Conservation (phyloP, 805 yeast genomes). For the Hanseniaspora hatyaiensis region DNA sequence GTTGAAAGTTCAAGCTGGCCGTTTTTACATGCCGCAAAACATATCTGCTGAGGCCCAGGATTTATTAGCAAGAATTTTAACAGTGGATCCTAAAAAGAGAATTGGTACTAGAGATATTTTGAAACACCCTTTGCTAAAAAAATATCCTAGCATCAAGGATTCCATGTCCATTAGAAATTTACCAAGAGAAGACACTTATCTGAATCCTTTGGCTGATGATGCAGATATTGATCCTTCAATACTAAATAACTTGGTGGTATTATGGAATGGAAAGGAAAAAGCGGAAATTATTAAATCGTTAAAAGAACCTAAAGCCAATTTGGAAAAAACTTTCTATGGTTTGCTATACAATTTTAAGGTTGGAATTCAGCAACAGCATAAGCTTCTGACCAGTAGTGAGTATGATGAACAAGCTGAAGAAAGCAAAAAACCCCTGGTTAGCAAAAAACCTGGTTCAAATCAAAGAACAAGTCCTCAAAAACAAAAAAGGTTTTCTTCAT, state of each 20-base stretch:
- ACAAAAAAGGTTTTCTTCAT: slow-evolving; percentile 13
- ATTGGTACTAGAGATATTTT: slow-evolving; percentile 68
- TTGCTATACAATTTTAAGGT: slow-evolving; percentile 60
- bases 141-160: slow-evolving; percentile 41
- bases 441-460: too few species aligned
- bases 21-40: slow-evolving; percentile 68
- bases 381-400: slow-evolving; percentile 10
- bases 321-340: slow-evolving; percentile 75
- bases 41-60: slow-evolving; percentile 79
- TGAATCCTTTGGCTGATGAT: slow-evolving; percentile 30
- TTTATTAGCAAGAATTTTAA: slow-evolving; percentile 65
- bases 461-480: slow-evolving; percentile 20
- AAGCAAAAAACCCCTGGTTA: too few species aligned
- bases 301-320: slow-evolving; percentile 44
- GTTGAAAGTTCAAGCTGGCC: slow-evolving; percentile 83
- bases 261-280: slow-evolving; percentile 68
- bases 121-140: slow-evolving; percentile 67
- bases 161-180: slow-evolving; percentile 30
- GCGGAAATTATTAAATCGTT: slow-evolving; percentile 43
- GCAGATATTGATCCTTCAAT: slow-evolving; percentile 55
- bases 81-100: slow-evolving; percentile 69
- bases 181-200: slow-evolving; percentile 32
- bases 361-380: slow-evolving; percentile 30
- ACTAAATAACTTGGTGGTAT: slow-evolving; percentile 58
- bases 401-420: slow-evolving; percentile 28